Base-by-base conservation (phyloP, 257 asterid species). In the Gentiana straminea region DNA sequence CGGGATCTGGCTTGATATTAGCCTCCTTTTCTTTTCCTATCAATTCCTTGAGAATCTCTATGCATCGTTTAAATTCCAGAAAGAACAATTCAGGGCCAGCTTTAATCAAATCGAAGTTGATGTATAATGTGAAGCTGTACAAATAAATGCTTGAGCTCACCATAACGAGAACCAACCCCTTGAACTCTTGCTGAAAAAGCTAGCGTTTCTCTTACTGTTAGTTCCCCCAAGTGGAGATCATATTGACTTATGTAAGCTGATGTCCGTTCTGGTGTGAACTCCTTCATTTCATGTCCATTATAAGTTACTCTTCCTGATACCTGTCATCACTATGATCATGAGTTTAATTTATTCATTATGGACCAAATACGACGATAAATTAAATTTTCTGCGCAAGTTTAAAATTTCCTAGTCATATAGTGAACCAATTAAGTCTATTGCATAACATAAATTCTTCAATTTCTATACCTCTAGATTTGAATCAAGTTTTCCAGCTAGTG, bases 101-200 rank as follows among this genome's bases (percentile, higher is more conserved):
- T 10, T 8, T 33, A 7, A 7, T 7, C 1, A 7, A 37, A 10
- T 35, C 33, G 1, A 2, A 35, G 57, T 33, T 3, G 24, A 53
- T 53, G 13, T 2, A 3, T 32, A 33, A 2, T 3, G 33, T 34
- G 9, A n/a, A 53, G 37, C 1, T 24, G 5, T 4, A 0, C 13
- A 33, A 35, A 54, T 35, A 33, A 55, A 55, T 52, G 38, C 48
- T 59, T 8, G 34, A 48, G 24, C 76, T 57, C n/a, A 83, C 93
- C 84, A n/a, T 70, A 70, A 53, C 78, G 75, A 49, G 78, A 70
- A 64, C 84, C 89, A 55, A 81, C 81, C 15, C 94, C 94, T 68
- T 81, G 94, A 59, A 95, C 86, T 79, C 94, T 86, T 41, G 96
- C 97, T 2, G 94, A 86, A 76, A 89, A 89, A n/a, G 89, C 90